phyloP scores from a whole-genome alignment of 768 basidiomycete genomes.

The Pluteus cervinus region DNA sequence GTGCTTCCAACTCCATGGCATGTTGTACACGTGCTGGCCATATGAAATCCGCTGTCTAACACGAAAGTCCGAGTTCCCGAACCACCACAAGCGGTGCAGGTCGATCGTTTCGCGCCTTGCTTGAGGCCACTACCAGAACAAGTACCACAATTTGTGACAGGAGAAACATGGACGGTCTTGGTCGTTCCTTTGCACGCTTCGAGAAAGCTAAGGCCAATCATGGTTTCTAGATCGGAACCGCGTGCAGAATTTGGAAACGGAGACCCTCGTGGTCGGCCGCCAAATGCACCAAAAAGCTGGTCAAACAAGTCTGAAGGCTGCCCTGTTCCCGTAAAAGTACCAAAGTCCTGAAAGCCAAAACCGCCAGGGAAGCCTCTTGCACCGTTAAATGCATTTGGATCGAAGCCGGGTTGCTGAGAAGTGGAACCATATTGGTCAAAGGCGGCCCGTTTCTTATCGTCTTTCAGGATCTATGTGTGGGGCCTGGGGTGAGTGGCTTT shows the following conservation, averaged over 20 bases:
- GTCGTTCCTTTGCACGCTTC: slow-evolving; percentile 91
- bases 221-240: slow-evolving; percentile 81
- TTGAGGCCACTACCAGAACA: slow-evolving; percentile 88
- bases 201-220: slow-evolving; percentile 74
- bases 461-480: slow-evolving; percentile 73
- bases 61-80: slow-evolving; percentile 85
- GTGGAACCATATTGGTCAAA: slow-evolving; percentile 92
- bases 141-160: slow-evolving; percentile 76
- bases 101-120: slow-evolving; percentile 73
- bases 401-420: slow-evolving; percentile 91
- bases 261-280: slow-evolving; percentile 35
- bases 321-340: slow-evolving; percentile 32
- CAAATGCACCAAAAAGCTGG: slow-evolving; percentile 71
- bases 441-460: slow-evolving; percentile 85
- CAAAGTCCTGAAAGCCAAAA: slow-evolving; percentile 65
- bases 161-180: slow-evolving; percentile 69
- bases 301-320: slow-evolving; percentile 72
- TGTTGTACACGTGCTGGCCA: slow-evolving; percentile 83
- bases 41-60: slow-evolving; percentile 91
- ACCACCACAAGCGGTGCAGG: slow-evolving; percentile 79
- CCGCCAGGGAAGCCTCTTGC: slow-evolving; percentile 30
- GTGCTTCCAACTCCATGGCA: slow-evolving; percentile 80
- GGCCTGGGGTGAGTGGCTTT: slow-evolving; percentile 1
- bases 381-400: slow-evolving; percentile 73
- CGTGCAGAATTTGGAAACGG: slow-evolving; percentile 39